Percentiles rank a stretch among this genome's conserved stretches.
phyloP scores from a whole-genome alignment of 139 green algal genomes.

The Tetraselmis striata region DNA sequence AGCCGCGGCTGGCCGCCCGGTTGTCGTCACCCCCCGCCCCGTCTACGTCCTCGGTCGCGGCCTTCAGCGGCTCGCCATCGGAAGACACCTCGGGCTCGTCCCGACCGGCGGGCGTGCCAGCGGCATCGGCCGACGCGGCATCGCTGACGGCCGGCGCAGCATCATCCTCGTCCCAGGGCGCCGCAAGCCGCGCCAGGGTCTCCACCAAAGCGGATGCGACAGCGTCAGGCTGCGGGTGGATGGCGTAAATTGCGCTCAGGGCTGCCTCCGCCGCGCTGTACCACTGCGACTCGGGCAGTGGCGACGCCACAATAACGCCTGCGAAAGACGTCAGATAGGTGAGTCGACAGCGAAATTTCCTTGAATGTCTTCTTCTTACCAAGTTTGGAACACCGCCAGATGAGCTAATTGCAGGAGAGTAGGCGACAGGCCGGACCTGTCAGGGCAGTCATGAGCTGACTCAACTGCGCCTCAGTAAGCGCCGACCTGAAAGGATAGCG shows the following conservation, averaged over 20 bases:
- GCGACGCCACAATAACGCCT: slow-evolving; percentile 30
- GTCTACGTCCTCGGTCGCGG: too few relatives aligned
- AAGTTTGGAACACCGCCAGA: too few relatives aligned
- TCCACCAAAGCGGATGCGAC: slow-evolving; percentile 42
- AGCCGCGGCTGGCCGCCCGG: too few relatives aligned
- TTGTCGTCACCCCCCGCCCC: too few relatives aligned
- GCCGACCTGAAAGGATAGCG: neutral
- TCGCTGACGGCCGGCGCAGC: neutral
- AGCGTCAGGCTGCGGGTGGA: slow-evolving; percentile 67
- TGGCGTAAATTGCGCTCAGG: slow-evolving; percentile 64
- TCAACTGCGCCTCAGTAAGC: neutral
- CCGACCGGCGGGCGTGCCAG: neutral
- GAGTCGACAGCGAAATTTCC: too few relatives aligned
- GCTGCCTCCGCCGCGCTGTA: slow-evolving; percentile 65
- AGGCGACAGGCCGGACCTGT: neutral
- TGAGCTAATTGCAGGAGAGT: too few relatives aligned
- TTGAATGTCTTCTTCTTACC: too few relatives aligned
- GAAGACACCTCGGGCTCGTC: slow-evolving; percentile 2
- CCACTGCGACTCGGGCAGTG: slow-evolving; percentile 50
- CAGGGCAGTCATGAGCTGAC: neutral
- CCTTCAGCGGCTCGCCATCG: too few relatives aligned
- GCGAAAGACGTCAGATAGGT: too few relatives aligned
- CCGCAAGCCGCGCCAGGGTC: slow-evolving; percentile 24
- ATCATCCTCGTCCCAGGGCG: slow-evolving; percentile 5
- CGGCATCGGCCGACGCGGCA: neutral